These are phyloP conservation scores for Tanozyma kutaoensis DNA, from an alignment of 805 yeast genomes.

Conservation along the genomic window DNA sequence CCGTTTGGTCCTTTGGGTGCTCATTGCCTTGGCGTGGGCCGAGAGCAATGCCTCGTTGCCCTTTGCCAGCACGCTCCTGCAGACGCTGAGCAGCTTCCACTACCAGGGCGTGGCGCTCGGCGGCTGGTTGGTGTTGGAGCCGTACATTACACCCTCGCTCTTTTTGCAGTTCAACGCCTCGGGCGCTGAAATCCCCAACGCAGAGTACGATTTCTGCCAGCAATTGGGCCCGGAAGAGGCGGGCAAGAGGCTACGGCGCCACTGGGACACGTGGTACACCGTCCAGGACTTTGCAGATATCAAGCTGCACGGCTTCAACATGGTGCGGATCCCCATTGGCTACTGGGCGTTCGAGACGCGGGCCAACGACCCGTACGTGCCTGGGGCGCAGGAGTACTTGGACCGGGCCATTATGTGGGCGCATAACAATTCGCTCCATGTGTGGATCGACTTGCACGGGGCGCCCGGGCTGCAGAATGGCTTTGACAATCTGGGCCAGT, in stretches of 20 bases:
- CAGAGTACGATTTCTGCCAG: constrained; percentile 45
- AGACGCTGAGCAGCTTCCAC: too few relatives aligned
- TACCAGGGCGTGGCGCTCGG: constrained; percentile 37
- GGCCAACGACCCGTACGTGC: constrained; percentile 47
- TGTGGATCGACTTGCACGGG: constrained; percentile 71
- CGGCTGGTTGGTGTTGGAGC: constrained; percentile 64
- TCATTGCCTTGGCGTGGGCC: too few relatives aligned
- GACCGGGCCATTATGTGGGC: constrained; percentile 62
- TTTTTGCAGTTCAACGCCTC: constrained; percentile 21
- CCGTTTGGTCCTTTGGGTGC: too few relatives aligned
- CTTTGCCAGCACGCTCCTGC: too few relatives aligned
- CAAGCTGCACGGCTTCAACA: constrained; percentile 40
- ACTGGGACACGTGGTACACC: constrained; percentile 47
- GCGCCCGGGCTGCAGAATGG: constrained; percentile 82
- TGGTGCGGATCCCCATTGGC: constrained; percentile 69
- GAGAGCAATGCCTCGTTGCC: too few relatives aligned
- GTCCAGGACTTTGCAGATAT: constrained; percentile 46
- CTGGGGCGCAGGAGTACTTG: constrained; percentile 52
- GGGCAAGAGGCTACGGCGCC: constrained; percentile 24
- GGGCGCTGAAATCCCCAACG: constrained; percentile 31
- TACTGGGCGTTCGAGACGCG: constrained; percentile 60
- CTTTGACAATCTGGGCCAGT: constrained; percentile 61
- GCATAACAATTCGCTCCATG: constrained; percentile 40
- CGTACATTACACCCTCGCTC: constrained; percentile 55
- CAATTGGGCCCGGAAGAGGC: constrained; percentile 36